Evolutionary conservation across 176 grass and related monocot species (phyloP), one percentile per base, ranked within the genome.

Genomic region (Alopecurus myosuroides): DNA sequence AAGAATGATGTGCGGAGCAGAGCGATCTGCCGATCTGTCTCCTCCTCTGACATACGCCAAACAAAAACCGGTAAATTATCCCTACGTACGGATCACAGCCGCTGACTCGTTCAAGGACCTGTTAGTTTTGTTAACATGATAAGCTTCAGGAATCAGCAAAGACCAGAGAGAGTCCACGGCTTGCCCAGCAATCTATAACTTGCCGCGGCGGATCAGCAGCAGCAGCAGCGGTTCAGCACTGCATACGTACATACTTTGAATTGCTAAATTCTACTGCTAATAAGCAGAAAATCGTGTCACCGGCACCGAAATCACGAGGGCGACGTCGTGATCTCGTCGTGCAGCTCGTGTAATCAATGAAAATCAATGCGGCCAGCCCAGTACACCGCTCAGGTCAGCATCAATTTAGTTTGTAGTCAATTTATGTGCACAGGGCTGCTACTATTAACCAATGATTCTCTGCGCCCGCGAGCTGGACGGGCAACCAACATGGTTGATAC

Each of bases 131-230:
- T 23, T 13, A 9, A 34, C 55, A 10, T 6, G 67, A 61, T 61
- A 28, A 50, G 40, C 15, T 64, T 63, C 8, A 78, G 45, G 20
- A 26, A 10, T 1, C 14, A 14, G n/a, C 11, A 23, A 40, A 25
- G 19, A 73, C 15, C 63, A 8, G 31, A 35, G 36, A 69, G 41
- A 52, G 53, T 82, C 78, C 63, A 90, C 79, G 84, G 62, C 88
- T 86, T 78, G 64, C 53, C 9, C 73, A 64, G 22, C 64, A 82
- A 90, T 86, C 84, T 46, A 82, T n/a, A 23, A 40, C 9, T 82
- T 65, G 36, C 79, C 41, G 65, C 79, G 69, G 42, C 40, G 13
- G 41, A 41, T 28, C 41, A 26, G 40, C 70, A 11, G 70, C 77
- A 86, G 79, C 70, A 25, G 41, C 41, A 25, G 45, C 28, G 22